Conservation (phyloP, 140 eudicot species). For the Ambrosia hybrid region DNA sequence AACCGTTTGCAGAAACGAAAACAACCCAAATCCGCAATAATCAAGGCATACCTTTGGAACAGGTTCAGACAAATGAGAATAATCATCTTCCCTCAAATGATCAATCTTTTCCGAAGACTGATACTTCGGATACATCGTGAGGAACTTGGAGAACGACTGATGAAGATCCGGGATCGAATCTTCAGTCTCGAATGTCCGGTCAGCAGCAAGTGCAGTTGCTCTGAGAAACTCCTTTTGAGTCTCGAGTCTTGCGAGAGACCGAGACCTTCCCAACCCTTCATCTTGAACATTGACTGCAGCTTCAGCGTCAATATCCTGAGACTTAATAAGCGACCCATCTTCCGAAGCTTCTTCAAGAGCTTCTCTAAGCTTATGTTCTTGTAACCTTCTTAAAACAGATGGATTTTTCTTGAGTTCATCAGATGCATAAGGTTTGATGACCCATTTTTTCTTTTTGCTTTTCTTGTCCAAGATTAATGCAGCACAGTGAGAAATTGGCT, state of each 20-base stretch:
- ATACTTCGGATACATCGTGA: constrained; percentile 95
- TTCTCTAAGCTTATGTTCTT: constrained; percentile 87
- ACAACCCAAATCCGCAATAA: constrained; percentile 95
- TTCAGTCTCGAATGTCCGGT: constrained; percentile 66
- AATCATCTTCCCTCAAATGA: constrained; percentile 87
- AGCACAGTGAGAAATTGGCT: constrained; percentile 91
- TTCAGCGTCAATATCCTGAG: constrained; percentile 75
- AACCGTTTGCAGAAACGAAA: constrained; percentile 87
- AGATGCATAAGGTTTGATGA: constrained; percentile 40
- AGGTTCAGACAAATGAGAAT: constrained; percentile 64
- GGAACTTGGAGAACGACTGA: constrained; percentile 84
- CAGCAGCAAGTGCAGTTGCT: constrained; percentile 96
- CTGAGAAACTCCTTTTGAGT: constrained; percentile 86
- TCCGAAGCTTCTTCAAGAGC: constrained; percentile 95
- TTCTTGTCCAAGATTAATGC: constrained; percentile 80
- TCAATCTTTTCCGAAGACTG: constrained; percentile 89
- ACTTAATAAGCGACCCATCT: constrained; percentile 77
- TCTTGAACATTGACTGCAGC: constrained; percentile 55
- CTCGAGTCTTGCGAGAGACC: constrained; percentile 83
- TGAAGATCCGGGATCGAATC: constrained; percentile 71
- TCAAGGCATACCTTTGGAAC: constrained; percentile 92
- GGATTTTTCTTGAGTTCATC: constrained; percentile 68
- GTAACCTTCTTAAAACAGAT: constrained; percentile 60
- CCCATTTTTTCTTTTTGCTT: constrained; percentile 70
- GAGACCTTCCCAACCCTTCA: constrained; percentile 65